Conservation (phyloP, 2,329 filamentous ascomycete genomes). For the Pseudogymnoascus sp. region DNA sequence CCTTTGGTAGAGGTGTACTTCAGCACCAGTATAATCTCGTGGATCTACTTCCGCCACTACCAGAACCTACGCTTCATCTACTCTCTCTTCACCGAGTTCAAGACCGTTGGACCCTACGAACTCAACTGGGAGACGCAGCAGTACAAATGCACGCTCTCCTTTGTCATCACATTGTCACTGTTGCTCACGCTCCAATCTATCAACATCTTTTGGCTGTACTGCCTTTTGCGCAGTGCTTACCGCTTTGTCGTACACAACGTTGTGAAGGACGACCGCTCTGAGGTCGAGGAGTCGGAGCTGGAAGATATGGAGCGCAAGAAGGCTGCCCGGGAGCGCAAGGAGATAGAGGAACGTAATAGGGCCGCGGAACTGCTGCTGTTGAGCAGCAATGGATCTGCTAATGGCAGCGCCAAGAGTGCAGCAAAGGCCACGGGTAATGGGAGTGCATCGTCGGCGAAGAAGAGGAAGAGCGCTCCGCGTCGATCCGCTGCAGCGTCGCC, state of each 20-base stretch:
- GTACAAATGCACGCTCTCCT: constrained; percentile 65
- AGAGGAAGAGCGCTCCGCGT: constrained; percentile 17
- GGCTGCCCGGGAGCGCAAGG: constrained; percentile 28
- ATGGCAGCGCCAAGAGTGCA: neutral
- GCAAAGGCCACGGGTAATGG: neutral
- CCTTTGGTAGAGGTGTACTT: constrained; percentile 57
- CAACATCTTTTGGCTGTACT: constrained; percentile 73
- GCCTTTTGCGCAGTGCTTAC: constrained; percentile 65
- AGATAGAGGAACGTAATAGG: constrained; percentile 20
- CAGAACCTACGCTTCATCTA: constrained; percentile 68
- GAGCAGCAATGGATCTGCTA: neutral
- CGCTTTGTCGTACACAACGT: constrained; percentile 55
- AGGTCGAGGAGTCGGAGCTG: constrained; percentile 51
- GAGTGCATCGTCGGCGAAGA: neutral
- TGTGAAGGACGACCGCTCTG: constrained; percentile 62
- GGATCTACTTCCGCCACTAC: constrained; percentile 83
- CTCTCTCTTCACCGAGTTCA: constrained; percentile 65
- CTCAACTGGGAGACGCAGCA: constrained; percentile 67
- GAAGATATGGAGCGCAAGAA: constrained; percentile 22
- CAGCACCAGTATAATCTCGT: constrained; percentile 67
- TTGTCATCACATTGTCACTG: constrained; percentile 57
- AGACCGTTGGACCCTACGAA: constrained; percentile 62
- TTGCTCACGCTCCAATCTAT: constrained; percentile 62
- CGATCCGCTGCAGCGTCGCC: neutral
- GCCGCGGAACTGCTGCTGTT: constrained; percentile 2